A percentile compares a stretch with the other conserved stretches of the same genome.
Evolutionary conservation across 768 basidiomycete genomes (phyloP).

Genomic region (Dioszegia hungarica): DNA sequence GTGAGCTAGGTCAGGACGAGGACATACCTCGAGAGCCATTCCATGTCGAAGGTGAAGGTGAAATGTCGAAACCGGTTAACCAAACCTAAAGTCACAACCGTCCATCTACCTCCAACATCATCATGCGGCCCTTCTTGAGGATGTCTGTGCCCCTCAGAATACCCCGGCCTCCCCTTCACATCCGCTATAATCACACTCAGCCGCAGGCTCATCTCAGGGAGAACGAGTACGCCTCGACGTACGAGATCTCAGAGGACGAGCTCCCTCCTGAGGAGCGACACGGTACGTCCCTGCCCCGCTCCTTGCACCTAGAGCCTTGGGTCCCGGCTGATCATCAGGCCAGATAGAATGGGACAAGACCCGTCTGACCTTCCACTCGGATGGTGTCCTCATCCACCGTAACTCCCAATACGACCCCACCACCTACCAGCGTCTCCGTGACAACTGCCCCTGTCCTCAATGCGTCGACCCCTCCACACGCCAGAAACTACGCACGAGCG

Average conservation of each 20-base stretch:
- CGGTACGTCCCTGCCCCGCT: too few relatives aligned
- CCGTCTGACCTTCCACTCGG: not conserved
- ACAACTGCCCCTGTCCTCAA: constrained; percentile 67
- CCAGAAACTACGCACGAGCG: constrained; percentile 70
- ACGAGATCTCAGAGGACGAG: too few relatives aligned
- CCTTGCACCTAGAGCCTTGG: too few relatives aligned
- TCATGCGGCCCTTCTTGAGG: too few relatives aligned
- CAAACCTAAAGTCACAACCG: too few relatives aligned
- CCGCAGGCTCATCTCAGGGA: not conserved
- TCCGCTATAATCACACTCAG: not conserved
- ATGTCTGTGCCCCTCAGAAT: not conserved
- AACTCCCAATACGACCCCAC: constrained; percentile 37
- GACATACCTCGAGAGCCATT: not conserved
- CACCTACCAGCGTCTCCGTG: constrained; percentile 74
- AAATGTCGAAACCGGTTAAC: not conserved
- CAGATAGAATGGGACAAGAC: not conserved
- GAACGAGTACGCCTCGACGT: too few relatives aligned
- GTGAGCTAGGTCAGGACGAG: not conserved
- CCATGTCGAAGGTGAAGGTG: not conserved
- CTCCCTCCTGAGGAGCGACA: too few relatives aligned
- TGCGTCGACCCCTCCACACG: constrained; percentile 72
- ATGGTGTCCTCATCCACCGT: not conserved
- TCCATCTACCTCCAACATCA: too few relatives aligned
- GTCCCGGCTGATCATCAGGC: too few relatives aligned
- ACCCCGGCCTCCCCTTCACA: not conserved